These are phyloP conservation scores for Phlebopus sp. DNA, from an alignment of 1,284 basidiomycete genomes.

Conservation along the genomic window DNA sequence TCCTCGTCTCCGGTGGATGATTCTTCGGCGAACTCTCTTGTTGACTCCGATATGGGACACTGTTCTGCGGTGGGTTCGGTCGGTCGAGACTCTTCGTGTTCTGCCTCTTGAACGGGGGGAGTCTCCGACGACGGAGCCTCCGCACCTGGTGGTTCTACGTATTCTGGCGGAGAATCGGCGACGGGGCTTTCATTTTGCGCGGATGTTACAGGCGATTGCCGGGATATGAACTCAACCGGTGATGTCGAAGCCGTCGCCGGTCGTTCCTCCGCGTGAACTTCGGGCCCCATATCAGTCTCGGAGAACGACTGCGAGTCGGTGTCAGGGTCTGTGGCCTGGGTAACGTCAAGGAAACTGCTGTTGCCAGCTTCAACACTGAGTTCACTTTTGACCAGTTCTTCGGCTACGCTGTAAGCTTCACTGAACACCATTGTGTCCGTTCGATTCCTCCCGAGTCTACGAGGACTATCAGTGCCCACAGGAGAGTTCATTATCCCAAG, in stretches of 20 bases:
- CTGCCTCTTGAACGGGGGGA: slow-evolving; percentile 8
- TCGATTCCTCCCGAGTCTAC: slow-evolving; percentile 55
- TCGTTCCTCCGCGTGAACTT: slow-evolving; percentile 19
- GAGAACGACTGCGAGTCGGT: slow-evolving; percentile 13
- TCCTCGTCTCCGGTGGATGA: slow-evolving; percentile 7
- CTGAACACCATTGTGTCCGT: slow-evolving; percentile 79
- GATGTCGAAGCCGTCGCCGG: slow-evolving; percentile 23
- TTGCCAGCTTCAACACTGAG: slow-evolving; percentile 7
- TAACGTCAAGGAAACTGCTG: slow-evolving; percentile 12
- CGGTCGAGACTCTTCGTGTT: slow-evolving; percentile 10
- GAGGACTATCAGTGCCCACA: slow-evolving; percentile 44
- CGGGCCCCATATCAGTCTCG: slow-evolving; percentile 13
- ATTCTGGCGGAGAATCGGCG: slow-evolving; percentile 2
- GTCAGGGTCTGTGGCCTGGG: slow-evolving; percentile 11
- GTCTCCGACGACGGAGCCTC: slow-evolving; percentile 7
- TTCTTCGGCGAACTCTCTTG: slow-evolving; percentile 4
- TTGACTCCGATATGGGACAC: background rate
- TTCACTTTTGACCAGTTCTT: slow-evolving; percentile 40
- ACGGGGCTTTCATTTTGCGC: background rate
- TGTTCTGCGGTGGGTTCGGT: slow-evolving; percentile 3
- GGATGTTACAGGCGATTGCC: slow-evolving; percentile 14
- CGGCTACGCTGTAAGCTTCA: slow-evolving; percentile 44
- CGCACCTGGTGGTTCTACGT: background rate
- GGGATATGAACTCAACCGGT: slow-evolving; percentile 29
- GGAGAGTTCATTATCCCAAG: slow-evolving; percentile 23